Evolutionary conservation across 352 stramenopile species (phyloP).

Genomic region (Pythium plurisporium): DNA sequence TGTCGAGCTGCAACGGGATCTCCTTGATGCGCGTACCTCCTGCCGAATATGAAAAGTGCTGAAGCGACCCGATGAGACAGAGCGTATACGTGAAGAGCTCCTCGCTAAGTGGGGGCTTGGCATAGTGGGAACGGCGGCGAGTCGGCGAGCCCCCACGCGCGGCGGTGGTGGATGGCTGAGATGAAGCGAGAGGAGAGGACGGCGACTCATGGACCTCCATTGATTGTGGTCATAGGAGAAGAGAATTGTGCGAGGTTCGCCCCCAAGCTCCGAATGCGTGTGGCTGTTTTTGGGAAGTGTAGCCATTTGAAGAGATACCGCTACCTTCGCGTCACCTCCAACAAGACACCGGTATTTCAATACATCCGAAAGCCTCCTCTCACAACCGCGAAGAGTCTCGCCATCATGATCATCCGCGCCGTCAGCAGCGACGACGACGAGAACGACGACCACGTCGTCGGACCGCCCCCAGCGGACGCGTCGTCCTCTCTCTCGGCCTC

Average conservation of each 20-base stretch:
- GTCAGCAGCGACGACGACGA: slow-evolving; percentile 54
- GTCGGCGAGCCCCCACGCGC: neutral
- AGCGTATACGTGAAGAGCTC: slow-evolving; percentile 44
- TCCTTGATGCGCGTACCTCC: slow-evolving; percentile 23
- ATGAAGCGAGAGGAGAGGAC: too few relatives aligned
- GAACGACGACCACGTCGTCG: slow-evolving; percentile 25
- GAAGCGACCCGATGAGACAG: slow-evolving; percentile 43
- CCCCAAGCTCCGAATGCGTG: too few relatives aligned
- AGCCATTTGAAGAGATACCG: neutral
- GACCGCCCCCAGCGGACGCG: too few relatives aligned
- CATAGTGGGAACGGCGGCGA: neutral
- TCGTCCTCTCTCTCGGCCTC: slow-evolving; percentile 8
- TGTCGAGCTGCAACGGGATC: slow-evolving; percentile 39
- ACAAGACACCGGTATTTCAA: too few relatives aligned
- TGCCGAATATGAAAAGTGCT: slow-evolving; percentile 13
- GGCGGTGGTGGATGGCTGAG: too few relatives aligned
- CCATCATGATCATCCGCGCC: slow-evolving; percentile 82
- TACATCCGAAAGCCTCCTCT: too few relatives aligned
- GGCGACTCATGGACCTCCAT: neutral
- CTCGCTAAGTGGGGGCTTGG: neutral
- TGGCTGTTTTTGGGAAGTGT: neutral
- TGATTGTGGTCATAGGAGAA: neutral
- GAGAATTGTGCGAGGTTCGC: too few relatives aligned
- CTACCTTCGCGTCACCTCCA: neutral
- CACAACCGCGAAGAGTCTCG: too few relatives aligned